Base-by-base conservation (phyloP, 176 grass and related monocot genomes). In the Hsuehochloa calcarea region DNA sequence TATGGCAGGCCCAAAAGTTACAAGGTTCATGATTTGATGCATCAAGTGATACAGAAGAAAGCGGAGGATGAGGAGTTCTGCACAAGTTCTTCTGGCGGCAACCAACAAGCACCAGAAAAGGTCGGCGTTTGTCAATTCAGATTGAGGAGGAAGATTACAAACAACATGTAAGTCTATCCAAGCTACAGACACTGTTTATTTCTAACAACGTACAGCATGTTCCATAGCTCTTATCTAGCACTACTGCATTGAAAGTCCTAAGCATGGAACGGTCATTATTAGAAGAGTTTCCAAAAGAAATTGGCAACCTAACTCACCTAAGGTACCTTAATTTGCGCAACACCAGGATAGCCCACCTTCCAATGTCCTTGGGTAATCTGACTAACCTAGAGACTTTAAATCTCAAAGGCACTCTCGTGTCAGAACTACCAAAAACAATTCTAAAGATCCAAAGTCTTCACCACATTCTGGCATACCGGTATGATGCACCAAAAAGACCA, bases 11-110 rank as follows among this genome's bases (percentile, higher is more conserved):
- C 41, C 19, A 80, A 63, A 49, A 80, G 37, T 66, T 80, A 80
- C 20, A 80, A 80, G 77, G 77, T 80, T 34, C 77, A 80, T 49
- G 35, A 80, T 49, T 67, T 80, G 35, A 80, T 80, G 51, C 58
- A 80, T 80, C 52, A 65, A 31, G 54, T 80, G 52, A 61, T 80
- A 44, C 41, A 34, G 41, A 80, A 27, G 58, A 80, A 67, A 23
- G 77, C 77, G 15, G 54, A 62, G 61, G 56, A 80, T 52, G 20
- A 61, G 38, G 60, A 80, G 14, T 80, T 80, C 40, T 35, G 56
- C 14, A n/a, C 58, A 15, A 39, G 77, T 80, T 62, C 35, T 62
- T 61, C 13, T 10, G 40, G 19, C 16, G 38, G 59, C 40, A 61
- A 25, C 58, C 54, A 52, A 40, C 51, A 60, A 41, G 40, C 54